Conservation (phyloP, 1,139 yeast species). For the Magnusiomyces paraingens region DNA sequence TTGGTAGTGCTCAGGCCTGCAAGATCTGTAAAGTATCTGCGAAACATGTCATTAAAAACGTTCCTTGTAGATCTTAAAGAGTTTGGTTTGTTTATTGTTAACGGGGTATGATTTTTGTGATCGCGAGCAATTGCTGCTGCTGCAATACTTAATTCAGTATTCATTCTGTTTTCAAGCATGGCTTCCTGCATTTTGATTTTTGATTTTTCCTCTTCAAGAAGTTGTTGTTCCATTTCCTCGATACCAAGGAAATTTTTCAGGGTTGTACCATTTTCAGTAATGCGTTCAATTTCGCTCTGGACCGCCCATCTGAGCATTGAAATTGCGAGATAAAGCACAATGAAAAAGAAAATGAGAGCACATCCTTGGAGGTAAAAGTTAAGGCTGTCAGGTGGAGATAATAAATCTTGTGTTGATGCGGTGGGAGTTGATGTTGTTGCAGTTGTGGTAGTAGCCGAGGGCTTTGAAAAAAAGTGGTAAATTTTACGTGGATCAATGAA, state of each 20-base stretch:
- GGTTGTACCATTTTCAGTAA: neutral
- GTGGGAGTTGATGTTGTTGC: neutral
- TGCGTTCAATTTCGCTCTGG: constrained; percentile 1
- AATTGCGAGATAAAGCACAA: neutral
- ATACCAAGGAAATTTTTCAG: neutral
- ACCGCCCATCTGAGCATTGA: constrained; percentile 1
- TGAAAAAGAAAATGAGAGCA: neutral
- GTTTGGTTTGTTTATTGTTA: too few species aligned
- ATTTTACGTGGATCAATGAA: neutral
- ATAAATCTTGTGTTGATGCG: neutral
- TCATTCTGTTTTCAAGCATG: too few species aligned
- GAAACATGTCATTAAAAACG: too few species aligned
- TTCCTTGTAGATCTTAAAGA: too few species aligned
- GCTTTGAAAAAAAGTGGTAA: neutral
- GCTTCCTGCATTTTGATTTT: too few species aligned
- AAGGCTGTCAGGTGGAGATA: neutral
- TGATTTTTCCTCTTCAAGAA: neutral
- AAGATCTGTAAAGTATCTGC: too few species aligned
- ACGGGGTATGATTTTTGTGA: too few species aligned
- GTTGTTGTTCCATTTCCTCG: constrained; percentile 2
- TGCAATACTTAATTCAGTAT: too few species aligned
- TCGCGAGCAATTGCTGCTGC: too few species aligned
- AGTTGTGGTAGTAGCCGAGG: neutral
- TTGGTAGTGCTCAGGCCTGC: too few species aligned
- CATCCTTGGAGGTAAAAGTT: neutral